phyloP scores from a whole-genome alignment of 495 filamentous ascomycete genomes.

The Penicillium odoratum region DNA sequence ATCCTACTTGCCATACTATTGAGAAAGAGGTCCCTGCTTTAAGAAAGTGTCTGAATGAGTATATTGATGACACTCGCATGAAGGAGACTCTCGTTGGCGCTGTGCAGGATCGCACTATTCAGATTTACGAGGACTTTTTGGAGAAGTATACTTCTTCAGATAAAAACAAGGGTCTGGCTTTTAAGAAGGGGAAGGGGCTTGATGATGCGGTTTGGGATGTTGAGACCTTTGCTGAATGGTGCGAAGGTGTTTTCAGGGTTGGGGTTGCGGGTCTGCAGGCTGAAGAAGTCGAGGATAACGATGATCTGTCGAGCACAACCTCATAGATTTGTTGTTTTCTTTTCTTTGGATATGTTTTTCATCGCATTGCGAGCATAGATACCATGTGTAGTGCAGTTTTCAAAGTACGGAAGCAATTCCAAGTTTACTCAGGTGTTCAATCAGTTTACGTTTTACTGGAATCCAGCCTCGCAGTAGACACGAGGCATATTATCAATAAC shows the following conservation, averaged over 20 bases:
- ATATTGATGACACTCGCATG: slow-evolving; percentile 59
- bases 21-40: slow-evolving; percentile 57
- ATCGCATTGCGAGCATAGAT: slow-evolving; percentile 25
- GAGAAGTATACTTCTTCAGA: slow-evolving; percentile 49
- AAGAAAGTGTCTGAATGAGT: slow-evolving; percentile 53
- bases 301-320: slow-evolving; percentile 26
- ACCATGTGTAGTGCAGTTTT: slow-evolving; percentile 16
- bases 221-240: slow-evolving; percentile 63
- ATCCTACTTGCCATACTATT: slow-evolving; percentile 43
- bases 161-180: slow-evolving; percentile 40
- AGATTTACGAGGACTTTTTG: slow-evolving; percentile 61
- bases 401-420: background rate
- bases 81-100: slow-evolving; percentile 63
- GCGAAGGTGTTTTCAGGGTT: slow-evolving; percentile 56
- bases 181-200: slow-evolving; percentile 60
- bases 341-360: slow-evolving; percentile 2
- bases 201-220: slow-evolving; percentile 65
- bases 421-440: background rate
- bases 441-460: background rate
- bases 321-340: slow-evolving; percentile 14
- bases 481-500: background rate
- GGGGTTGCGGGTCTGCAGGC: slow-evolving; percentile 39
- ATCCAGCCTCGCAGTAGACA: background rate
- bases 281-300: slow-evolving; percentile 38
- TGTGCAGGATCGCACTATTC: slow-evolving; percentile 59